Percentiles rank a stretch among this genome's conserved stretches.
These are phyloP conservation scores for Penicillium canariense DNA, from an alignment of 495 filamentous ascomycete species.

Conservation along the genomic window DNA sequence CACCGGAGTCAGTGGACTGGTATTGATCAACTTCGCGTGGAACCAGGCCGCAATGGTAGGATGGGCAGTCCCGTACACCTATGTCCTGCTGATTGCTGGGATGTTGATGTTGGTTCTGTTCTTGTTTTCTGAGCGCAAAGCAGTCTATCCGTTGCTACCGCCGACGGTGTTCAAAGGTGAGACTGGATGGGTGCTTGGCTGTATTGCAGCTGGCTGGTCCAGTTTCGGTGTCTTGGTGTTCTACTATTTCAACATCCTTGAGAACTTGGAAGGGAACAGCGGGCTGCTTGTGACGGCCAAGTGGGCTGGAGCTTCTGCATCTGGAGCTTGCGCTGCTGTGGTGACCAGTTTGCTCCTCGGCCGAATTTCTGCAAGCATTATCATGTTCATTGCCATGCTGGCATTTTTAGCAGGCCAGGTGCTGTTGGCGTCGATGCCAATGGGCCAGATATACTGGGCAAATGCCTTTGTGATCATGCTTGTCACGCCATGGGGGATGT, in stretches of 20 bases:
- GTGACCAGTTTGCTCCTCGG: slow-evolving; percentile 43
- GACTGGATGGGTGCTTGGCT: slow-evolving; percentile 53
- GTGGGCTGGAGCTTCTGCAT: slow-evolving; percentile 34
- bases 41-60: slow-evolving; percentile 60
- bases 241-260: slow-evolving; percentile 45
- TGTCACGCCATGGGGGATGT: slow-evolving; percentile 55
- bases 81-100: slow-evolving; percentile 54
- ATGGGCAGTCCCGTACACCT: slow-evolving; percentile 54
- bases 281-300: slow-evolving; percentile 44
- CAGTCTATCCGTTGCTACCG: slow-evolving; percentile 53
- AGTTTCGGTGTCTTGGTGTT: slow-evolving; percentile 52
- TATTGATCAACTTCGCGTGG: slow-evolving; percentile 61
- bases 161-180: slow-evolving; percentile 48
- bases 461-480: slow-evolving; percentile 46
- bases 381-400: slow-evolving; percentile 51
- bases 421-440: slow-evolving; percentile 34
- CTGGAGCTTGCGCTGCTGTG: slow-evolving; percentile 41
- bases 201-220: slow-evolving; percentile 55
- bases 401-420: slow-evolving; percentile 40
- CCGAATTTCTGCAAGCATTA: slow-evolving; percentile 33
- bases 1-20: slow-evolving; percentile 52
- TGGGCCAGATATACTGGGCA: slow-evolving; percentile 45
- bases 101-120: slow-evolving; percentile 50
- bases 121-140: slow-evolving; percentile 46
- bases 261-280: slow-evolving; percentile 28